Evolutionary conservation across 345 rosid species (phyloP), one percentile per base, ranked within the genome.

Genomic region (Psidium friedrichsthalianum): DNA sequence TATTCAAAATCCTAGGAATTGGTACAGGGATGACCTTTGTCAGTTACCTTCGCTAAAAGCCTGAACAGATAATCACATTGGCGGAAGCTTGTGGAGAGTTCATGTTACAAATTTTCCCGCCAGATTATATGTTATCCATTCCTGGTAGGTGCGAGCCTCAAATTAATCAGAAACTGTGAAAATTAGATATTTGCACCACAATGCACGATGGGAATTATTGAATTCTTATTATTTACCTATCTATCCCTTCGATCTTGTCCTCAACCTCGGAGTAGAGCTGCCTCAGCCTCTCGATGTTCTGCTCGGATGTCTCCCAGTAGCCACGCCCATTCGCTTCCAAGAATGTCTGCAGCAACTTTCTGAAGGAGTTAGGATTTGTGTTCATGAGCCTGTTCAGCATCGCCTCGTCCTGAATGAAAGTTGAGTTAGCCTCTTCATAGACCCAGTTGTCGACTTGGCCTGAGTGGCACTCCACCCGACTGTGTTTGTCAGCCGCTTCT

Each of bases 361-460:
- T 92, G 87, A 97, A 96, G 42, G 98, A 97, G 85, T 94, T 97
- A 0, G 99, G 99, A 89, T 97, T 97, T 1, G 93, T 95, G 87
- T 84, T 94, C 97, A 96, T 93, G 29, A 97, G 95, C 89, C 96
- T 93, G 42, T 96, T 92, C 86, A 95, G 90, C 98, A 96, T 97
- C 85, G 95, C 95, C 93, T 97, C 96, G 74, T 97, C 99, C 88
- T 97, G 87, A 74, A 97, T 93, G 92, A 97, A 97, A 4, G 99
- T 97, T 12, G 98, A 36, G 93, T 96, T 97, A 12, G 98, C 99
- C 85, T 97, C 99, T 51, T 97, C 98, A 29, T 97, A 95, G 1
- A 96, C 99, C 98, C 98, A 96, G 87, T 97, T 96, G 91, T 97
- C 99, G 5, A 97, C 99, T 89, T 97, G 98, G 51, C 99, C 98